Conservation (phyloP, 2,329 filamentous ascomycete species). For the Calonectria ilicicola region DNA sequence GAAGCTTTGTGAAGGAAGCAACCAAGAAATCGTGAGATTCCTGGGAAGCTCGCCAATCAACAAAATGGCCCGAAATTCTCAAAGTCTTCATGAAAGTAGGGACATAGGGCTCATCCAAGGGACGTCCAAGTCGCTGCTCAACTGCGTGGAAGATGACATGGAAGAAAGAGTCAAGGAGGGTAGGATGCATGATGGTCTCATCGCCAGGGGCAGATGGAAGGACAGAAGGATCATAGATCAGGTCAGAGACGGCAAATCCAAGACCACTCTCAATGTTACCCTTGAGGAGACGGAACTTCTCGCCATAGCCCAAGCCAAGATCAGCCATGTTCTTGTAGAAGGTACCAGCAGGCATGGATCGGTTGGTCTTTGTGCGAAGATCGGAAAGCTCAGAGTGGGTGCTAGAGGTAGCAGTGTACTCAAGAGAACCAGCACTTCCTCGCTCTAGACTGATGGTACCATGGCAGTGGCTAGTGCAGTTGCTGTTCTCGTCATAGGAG, state of each 20-base stretch:
- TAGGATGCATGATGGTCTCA: slow-evolving; percentile 39
- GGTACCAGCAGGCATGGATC: slow-evolving; percentile 31
- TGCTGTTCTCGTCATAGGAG: slow-evolving; percentile 40
- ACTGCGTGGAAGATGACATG: slow-evolving; percentile 42
- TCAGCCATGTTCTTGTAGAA: slow-evolving; percentile 40
- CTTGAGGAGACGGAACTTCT: slow-evolving; percentile 37
- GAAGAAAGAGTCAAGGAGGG: slow-evolving; percentile 41
- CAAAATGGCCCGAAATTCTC: slow-evolving; percentile 36
- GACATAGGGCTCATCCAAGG: slow-evolving; percentile 41
- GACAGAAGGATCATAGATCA: slow-evolving; percentile 32
- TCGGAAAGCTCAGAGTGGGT: slow-evolving; percentile 21
- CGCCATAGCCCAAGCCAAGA: slow-evolving; percentile 39
- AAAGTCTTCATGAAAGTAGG: slow-evolving; percentile 39
- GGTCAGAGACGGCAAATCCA: slow-evolving; percentile 33
- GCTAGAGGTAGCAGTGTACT: slow-evolving; percentile 24
- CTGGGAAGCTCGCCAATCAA: slow-evolving; percentile 27
- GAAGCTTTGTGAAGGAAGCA: slow-evolving; percentile 37
- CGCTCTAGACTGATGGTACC: slow-evolving; percentile 34
- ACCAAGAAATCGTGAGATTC: slow-evolving; percentile 32
- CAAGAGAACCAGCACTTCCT: slow-evolving; percentile 25
- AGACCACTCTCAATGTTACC: slow-evolving; percentile 39
- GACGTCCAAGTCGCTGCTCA: slow-evolving; percentile 36
- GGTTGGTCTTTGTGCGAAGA: slow-evolving; percentile 36
- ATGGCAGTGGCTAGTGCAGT: slow-evolving; percentile 40
- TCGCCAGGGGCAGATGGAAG: slow-evolving; percentile 34